Evolutionary conservation across 2,329 filamentous ascomycete species (phyloP).

Genomic region (Cladophialophora chaetospira): DNA sequence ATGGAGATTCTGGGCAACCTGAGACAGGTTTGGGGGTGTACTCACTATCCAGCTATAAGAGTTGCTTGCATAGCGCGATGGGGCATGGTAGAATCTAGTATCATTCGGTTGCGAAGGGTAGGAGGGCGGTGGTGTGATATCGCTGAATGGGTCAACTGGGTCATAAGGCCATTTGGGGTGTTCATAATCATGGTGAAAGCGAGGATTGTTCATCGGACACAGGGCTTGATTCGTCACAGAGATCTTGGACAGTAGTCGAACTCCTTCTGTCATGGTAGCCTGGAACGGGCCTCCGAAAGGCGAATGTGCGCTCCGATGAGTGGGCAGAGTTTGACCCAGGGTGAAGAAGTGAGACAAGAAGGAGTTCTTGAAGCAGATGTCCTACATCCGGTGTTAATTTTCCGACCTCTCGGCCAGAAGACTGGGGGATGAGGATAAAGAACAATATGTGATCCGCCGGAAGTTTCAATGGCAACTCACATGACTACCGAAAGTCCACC

Average conservation of each 20-base stretch:
- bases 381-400: too few species aligned
- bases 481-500: slow-evolving; percentile 89
- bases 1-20: too few species aligned
- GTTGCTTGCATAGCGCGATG: slow-evolving; percentile 69
- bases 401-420: too few species aligned
- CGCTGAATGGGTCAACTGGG: slow-evolving; percentile 51
- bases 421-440: too few species aligned
- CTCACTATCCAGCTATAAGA: slow-evolving; percentile 80
- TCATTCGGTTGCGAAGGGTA: slow-evolving; percentile 60
- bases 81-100: slow-evolving; percentile 66
- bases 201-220: slow-evolving; percentile 18
- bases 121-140: slow-evolving; percentile 43
- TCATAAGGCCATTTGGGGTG: slow-evolving; percentile 53
- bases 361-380: slow-evolving; percentile 89
- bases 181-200: slow-evolving; percentile 40
- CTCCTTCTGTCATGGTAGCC: slow-evolving; percentile 80
- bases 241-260: slow-evolving; percentile 71
- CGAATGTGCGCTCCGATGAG: slow-evolving; percentile 78
- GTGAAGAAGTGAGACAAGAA: slow-evolving; percentile 75
- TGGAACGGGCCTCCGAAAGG: slow-evolving; percentile 83
- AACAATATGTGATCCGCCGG: too few species aligned
- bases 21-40: too few species aligned
- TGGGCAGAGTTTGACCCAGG: slow-evolving; percentile 86
- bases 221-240: slow-evolving; percentile 43
- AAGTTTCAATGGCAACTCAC: too few species aligned